Base-by-base conservation (phyloP, 2,329 filamentous ascomycete species). In the Fusarium redolens region DNA sequence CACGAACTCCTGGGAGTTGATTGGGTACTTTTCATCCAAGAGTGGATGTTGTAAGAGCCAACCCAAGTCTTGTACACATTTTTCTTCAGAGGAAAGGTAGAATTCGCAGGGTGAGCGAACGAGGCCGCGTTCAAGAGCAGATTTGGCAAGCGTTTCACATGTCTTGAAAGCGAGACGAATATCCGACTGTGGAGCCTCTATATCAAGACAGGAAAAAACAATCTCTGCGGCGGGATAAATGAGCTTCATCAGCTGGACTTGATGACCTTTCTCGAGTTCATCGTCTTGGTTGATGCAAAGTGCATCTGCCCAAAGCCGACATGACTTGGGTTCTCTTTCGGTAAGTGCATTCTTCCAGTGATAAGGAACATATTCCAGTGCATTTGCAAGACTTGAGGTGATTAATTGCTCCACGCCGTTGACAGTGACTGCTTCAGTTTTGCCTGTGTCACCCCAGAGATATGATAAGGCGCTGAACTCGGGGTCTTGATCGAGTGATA, bases 211-310 rank as follows among this genome's bases (percentile, higher is more conserved):
- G 5, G 47, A 61, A 10, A 68, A 68, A 5, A 55, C 48, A 17
- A 51, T 2, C 7, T 67, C 62, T 3, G 62, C 47, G 2, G 20
- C 40, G 1, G 62, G 28, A 6, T 67, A 68, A 1, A 67, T 48
- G 4, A 9, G 11, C 7, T 11, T 61, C 62, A 68, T 68, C 4
- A 67, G 30, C 1, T 61, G n/a, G 0, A 61, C 65, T 22, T 68
- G 54, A 6, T 68, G 54, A 1, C 40, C 13, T 13, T 68, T 67
- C 35, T 67, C 65, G 1, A 44, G 6, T 5, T 33, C 18, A 8
- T 68, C 41, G 1, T 51, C 10, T n/a, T 68, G 62, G 3, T 66
- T 61, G 41, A 68, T 68, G 18, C 61, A 67, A 2, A 68, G 28
- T 13, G 65, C 62, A 5, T 68, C 54, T 7, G 61, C 61, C 61